Conservation (phyloP, 176 grass and related monocot species). For the Puccinellia tenuiflora region DNA sequence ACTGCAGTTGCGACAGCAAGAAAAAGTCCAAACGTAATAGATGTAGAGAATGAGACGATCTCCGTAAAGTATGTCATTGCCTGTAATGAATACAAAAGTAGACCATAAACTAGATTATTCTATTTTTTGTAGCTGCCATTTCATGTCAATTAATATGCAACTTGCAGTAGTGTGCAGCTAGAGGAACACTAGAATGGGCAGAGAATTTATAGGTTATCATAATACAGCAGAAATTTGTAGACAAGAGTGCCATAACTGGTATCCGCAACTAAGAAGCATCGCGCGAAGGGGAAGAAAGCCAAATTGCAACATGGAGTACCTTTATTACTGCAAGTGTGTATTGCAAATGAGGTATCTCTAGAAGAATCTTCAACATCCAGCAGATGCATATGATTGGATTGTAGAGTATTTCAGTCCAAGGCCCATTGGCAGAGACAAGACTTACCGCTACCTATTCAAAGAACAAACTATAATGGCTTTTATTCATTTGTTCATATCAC, state of each 20-base stretch:
- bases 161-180: neutral
- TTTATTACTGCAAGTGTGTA: slow-evolving; percentile 51
- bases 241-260: neutral
- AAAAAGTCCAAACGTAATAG: slow-evolving; percentile 54
- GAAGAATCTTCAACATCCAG: slow-evolving; percentile 76
- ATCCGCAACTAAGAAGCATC: neutral
- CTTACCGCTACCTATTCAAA: slow-evolving; percentile 44
- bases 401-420: slow-evolving; percentile 59
- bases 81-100: slow-evolving; percentile 35
- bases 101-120: neutral
- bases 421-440: slow-evolving; percentile 30
- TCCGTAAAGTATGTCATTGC: slow-evolving; percentile 42
- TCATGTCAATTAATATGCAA: neutral
- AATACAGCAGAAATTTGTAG: neutral
- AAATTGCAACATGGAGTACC: slow-evolving; percentile 36
- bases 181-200: neutral
- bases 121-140: slow-evolving; percentile 7
- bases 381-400: slow-evolving; percentile 67
- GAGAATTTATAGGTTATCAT: neutral
- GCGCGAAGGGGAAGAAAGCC: neutral
- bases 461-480: neutral
- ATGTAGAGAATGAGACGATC: slow-evolving; percentile 42
- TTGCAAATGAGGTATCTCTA: slow-evolving; percentile 75
- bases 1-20: slow-evolving; percentile 34
- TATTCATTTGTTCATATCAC: neutral